phyloP scores from a whole-genome alignment of 1,139 yeast species.

The Suhomyces guaymorum region DNA sequence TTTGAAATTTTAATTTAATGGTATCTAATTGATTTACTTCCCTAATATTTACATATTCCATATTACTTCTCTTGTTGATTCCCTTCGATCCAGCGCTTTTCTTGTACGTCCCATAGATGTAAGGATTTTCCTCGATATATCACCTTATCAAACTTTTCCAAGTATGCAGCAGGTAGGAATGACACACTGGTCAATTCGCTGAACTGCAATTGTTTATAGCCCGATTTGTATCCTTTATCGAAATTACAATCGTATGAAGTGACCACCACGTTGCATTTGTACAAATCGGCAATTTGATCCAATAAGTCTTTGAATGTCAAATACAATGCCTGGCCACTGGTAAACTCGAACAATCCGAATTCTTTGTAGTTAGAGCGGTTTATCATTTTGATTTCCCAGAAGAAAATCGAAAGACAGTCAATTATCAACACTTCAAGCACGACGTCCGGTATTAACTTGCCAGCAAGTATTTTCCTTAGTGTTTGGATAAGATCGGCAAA shows the following conservation, averaged over 20 bases:
- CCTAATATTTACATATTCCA: no score
- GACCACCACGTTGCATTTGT: conserved; percentile 32
- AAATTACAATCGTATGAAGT: conserved; percentile 35
- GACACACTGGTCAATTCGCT: conserved; percentile 3
- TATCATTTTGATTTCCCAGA: conserved; percentile 32
- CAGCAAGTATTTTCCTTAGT: conserved; percentile 3
- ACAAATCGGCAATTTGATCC: conserved; percentile 19
- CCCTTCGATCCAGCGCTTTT: neutral
- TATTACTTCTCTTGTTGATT: no score
- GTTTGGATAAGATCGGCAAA: conserved; percentile 3
- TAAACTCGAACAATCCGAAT: conserved; percentile 16
- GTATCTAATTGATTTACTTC: no score
- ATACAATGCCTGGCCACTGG: conserved; percentile 19
- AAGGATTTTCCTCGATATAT: conserved; percentile 16
- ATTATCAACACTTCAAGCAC: conserved; percentile 24
- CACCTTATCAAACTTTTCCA: conserved; percentile 19
- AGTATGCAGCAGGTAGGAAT: conserved; percentile 14
- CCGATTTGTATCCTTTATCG: conserved; percentile 33
- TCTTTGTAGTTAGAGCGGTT: conserved; percentile 16
- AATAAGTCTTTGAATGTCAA: conserved; percentile 17
- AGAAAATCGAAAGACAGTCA: conserved; percentile 33
- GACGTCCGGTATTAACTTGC: conserved; percentile 3
- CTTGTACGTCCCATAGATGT: neutral
- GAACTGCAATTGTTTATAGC: conserved; percentile 9
- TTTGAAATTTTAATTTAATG: no score